Percentiles rank a stretch among this genome's conserved stretches.
These are phyloP conservation scores for Linum tenue DNA, from an alignment of 345 rosid genomes.

Conservation along the genomic window DNA sequence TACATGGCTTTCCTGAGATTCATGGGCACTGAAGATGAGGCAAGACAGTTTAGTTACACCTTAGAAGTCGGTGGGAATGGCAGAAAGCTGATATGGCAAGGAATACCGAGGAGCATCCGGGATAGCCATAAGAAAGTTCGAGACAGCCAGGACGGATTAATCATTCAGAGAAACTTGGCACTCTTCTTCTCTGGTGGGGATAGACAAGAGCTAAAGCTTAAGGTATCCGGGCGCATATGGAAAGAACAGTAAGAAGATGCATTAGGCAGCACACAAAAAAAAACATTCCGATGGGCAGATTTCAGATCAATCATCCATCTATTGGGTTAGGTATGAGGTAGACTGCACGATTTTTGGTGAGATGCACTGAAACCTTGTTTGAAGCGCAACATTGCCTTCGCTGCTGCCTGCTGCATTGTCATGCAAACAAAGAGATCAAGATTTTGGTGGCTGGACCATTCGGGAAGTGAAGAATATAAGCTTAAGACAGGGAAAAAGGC, in stretches of 20 bases:
- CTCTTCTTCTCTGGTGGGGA: slow-evolving; percentile 50
- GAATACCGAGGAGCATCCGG: slow-evolving; percentile 45
- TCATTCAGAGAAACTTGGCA: slow-evolving; percentile 42
- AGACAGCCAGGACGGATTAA: slow-evolving; percentile 49
- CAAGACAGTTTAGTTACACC: slow-evolving; percentile 42
- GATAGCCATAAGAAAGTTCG: slow-evolving; percentile 48
- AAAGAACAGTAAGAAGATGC: slow-evolving; percentile 27
- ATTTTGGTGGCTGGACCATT: too few relatives aligned
- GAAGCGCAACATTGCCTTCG: too few relatives aligned
- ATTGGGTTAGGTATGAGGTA: neutral
- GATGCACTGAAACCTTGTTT: too few relatives aligned
- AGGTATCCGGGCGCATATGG: slow-evolving; percentile 46
- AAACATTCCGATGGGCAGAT: neutral
- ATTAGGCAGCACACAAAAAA: neutral
- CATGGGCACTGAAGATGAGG: slow-evolving; percentile 48
- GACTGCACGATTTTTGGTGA: too few relatives aligned
- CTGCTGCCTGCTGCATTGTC: too few relatives aligned
- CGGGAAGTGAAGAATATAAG: too few relatives aligned
- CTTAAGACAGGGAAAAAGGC: too few relatives aligned
- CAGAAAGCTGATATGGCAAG: slow-evolving; percentile 47
- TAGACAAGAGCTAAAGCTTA: slow-evolving; percentile 37
- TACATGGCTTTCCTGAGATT: slow-evolving; percentile 55
- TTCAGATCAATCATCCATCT: neutral
- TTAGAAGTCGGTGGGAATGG: slow-evolving; percentile 48
- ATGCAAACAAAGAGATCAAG: too few relatives aligned